These are phyloP conservation scores for Collybia nuda DNA, from an alignment of 768 basidiomycete genomes.

Conservation along the genomic window DNA sequence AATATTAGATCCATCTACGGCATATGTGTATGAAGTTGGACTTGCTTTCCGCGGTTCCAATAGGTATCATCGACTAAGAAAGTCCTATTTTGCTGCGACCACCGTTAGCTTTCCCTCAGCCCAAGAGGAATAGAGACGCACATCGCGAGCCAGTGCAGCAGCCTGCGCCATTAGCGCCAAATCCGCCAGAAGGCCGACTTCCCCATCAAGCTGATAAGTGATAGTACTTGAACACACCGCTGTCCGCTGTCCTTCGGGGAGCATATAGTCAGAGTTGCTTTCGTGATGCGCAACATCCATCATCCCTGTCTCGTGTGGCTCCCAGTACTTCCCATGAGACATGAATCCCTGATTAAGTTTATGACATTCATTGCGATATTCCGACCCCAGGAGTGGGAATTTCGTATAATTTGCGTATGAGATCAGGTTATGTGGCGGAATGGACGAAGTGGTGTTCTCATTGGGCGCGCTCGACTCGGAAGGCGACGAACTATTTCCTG, in stretches of 20 bases:
- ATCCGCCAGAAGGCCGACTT: conserved; percentile 64
- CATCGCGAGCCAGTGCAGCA: conserved; percentile 67
- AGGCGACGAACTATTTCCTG: conserved; percentile 13
- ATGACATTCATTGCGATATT: conserved; percentile 60
- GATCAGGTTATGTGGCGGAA: conserved; percentile 19
- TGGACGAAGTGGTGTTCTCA: conserved; percentile 8
- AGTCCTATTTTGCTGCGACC: conserved; percentile 53
- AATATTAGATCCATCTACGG: not conserved
- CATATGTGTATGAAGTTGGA: not conserved
- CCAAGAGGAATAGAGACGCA: conserved; percentile 19
- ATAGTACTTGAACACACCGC: conserved; percentile 58
- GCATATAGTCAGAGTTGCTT: conserved; percentile 18
- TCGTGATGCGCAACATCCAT: conserved; percentile 35
- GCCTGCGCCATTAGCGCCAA: conserved; percentile 66
- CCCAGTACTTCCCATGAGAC: conserved; percentile 56
- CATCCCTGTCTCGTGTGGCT: conserved; percentile 24
- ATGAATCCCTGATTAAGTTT: conserved; percentile 47
- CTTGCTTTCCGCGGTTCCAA: conserved; percentile 74
- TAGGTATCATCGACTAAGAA: conserved; percentile 70
- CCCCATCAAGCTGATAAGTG: conserved; percentile 70
- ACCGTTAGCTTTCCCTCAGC: not conserved
- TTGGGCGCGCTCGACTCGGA: conserved; percentile 10
- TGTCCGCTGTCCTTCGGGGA: conserved; percentile 17
- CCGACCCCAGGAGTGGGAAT: conserved; percentile 54
- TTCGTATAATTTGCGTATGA: conserved; percentile 58